Conservation (phyloP, 257 asterid genomes). For the Solanum stenotomum region DNA sequence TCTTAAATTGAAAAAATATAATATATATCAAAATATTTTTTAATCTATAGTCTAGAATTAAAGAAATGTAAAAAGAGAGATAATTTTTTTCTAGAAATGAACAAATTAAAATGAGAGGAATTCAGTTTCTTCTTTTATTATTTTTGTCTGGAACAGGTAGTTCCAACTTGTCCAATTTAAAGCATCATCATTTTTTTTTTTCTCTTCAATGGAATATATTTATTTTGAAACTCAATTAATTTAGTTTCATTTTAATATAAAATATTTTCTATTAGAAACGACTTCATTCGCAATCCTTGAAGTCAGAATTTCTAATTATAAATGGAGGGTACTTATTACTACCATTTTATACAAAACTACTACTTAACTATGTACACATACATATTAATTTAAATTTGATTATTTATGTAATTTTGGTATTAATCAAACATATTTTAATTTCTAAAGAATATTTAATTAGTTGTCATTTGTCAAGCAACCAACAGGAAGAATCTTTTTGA, state of each 20-base stretch:
- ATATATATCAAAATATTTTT: too few species aligned
- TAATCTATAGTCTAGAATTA: too few species aligned
- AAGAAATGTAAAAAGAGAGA: too few species aligned
- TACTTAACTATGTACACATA: not conserved
- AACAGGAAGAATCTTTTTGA: constrained; percentile 17
- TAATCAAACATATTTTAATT: too few species aligned
- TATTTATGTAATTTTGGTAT: not conserved
- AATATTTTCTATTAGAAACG: not conserved
- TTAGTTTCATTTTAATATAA: not conserved
- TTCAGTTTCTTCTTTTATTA: too few species aligned
- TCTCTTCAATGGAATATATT: too few species aligned
- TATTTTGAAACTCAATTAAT: too few species aligned
- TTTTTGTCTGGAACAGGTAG: too few species aligned
- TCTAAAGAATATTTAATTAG: not conserved
- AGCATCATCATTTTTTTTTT: too few species aligned
- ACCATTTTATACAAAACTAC: not conserved
- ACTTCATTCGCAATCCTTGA: not conserved
- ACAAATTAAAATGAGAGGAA: too few species aligned
- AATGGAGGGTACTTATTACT: not conserved
- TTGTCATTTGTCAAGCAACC: not conserved
- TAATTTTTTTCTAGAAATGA: not conserved
- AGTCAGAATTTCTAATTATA: not conserved
- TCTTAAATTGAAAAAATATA: too few species aligned
- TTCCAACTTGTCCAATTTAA: too few species aligned
- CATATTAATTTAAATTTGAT: not conserved